Conservation (phyloP, 805 yeast genomes). For the Nakazawaea wickerhamii region DNA sequence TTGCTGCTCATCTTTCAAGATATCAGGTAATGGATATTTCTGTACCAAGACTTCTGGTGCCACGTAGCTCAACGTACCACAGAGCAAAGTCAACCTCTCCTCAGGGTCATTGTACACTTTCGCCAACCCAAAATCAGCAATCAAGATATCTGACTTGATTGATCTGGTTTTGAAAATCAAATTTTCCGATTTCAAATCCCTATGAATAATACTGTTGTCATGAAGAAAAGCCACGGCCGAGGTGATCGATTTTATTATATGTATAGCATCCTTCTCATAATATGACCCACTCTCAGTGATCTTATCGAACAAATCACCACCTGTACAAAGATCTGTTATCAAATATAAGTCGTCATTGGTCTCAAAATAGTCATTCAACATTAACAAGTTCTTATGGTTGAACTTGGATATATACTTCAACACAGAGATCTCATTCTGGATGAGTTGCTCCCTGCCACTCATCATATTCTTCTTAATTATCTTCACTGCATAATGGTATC, state of each 20-base stretch:
- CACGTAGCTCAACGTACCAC: slow-evolving; percentile 86
- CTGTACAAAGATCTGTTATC: slow-evolving; percentile 66
- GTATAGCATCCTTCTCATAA: slow-evolving; percentile 55
- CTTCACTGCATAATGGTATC: slow-evolving; percentile 65
- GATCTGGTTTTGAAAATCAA: slow-evolving; percentile 56
- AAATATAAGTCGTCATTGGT: slow-evolving; percentile 51
- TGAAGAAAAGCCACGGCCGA: slow-evolving; percentile 81
- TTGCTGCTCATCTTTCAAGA: background rate
- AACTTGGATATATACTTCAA: slow-evolving; percentile 44
- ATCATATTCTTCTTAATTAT: slow-evolving; percentile 40
- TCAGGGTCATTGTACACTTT: slow-evolving; percentile 64
- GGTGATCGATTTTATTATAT: slow-evolving; percentile 45
- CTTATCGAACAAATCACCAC: slow-evolving; percentile 72
- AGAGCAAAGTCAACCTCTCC: slow-evolving; percentile 70
- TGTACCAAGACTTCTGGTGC: slow-evolving; percentile 66
- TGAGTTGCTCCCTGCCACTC: slow-evolving; percentile 16
- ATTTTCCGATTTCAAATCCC: slow-evolving; percentile 94
- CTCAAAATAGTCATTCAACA: slow-evolving; percentile 50
- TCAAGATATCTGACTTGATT: slow-evolving; percentile 65
- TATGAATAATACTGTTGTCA: slow-evolving; percentile 85
- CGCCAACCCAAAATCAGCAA: slow-evolving; percentile 79
- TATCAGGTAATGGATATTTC: slow-evolving; percentile 6
- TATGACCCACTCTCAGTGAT: slow-evolving; percentile 60
- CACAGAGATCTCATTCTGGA: slow-evolving; percentile 61
- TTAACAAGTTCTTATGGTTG: slow-evolving; percentile 67